Evolutionary conservation across 2,329 filamentous ascomycete genomes (phyloP).

Genomic region (Hymenoscyphus linearis): DNA sequence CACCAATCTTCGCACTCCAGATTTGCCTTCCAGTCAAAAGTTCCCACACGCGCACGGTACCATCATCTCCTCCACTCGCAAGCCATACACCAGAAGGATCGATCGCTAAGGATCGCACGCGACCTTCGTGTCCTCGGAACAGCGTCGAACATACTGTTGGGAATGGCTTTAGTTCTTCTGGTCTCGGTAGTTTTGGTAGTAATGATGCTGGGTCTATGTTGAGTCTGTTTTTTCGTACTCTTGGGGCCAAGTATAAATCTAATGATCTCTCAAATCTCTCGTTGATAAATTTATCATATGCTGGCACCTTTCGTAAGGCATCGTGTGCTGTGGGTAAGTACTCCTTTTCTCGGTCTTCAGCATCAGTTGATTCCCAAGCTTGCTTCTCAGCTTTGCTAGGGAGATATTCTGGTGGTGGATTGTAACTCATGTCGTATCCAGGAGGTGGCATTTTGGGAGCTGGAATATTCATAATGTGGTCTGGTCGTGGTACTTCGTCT

Average conservation of each 20-base stretch:
- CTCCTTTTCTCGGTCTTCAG: conserved; percentile 85
- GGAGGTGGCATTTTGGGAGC: conserved; percentile 91
- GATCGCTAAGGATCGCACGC: conserved; percentile 77
- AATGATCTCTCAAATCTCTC: conserved; percentile 94
- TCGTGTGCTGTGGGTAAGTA: conserved; percentile 80
- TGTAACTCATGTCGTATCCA: conserved; percentile 93
- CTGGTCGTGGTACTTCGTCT: conserved; percentile 75
- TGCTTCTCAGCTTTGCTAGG: conserved; percentile 80
- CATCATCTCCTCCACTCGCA: conserved; percentile 91
- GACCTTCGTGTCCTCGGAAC: conserved; percentile 82
- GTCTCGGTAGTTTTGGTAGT: conserved; percentile 85
- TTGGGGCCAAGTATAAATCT: conserved; percentile 89
- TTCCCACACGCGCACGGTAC: conserved; percentile 86
- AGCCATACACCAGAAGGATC: conserved; percentile 82
- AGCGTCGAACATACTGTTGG: conserved; percentile 84
- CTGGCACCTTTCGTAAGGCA: conserved; percentile 84
- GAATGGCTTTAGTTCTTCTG: conserved; percentile 91
- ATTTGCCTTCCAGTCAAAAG: conserved; percentile 79
- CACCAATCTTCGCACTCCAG: conserved; percentile 76
- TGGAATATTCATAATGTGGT: conserved; percentile 90
- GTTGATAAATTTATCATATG: conserved; percentile 84
- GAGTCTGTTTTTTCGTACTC: conserved; percentile 86
- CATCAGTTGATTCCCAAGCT: conserved; percentile 78
- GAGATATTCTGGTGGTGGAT: conserved; percentile 90
- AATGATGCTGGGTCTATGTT: conserved; percentile 95